Evolutionary conservation across 495 filamentous ascomycete species (phyloP).

Genomic region (Haplographium delicatum): DNA sequence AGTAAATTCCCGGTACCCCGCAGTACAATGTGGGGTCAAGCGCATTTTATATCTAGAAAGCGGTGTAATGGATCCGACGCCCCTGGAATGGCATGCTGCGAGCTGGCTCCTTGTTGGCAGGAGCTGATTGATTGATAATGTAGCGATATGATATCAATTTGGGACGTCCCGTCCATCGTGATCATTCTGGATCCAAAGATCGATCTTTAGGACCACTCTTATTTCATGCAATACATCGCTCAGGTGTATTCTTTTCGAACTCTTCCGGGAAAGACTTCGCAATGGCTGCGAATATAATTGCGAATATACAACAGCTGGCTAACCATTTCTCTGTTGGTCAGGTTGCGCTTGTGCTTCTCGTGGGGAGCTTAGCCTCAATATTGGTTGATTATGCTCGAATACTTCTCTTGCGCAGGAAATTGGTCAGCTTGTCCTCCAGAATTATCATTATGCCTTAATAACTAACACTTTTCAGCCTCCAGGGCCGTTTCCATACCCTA

Average conservation of each 20-base stretch:
- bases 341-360: not conserved
- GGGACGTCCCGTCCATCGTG: too few species aligned
- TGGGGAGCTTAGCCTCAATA: not conserved
- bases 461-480: conserved; percentile 41
- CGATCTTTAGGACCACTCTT: too few species aligned
- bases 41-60: not conserved
- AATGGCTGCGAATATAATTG: not conserved
- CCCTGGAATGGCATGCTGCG: too few species aligned
- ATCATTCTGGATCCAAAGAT: not conserved
- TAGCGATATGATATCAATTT: too few species aligned
- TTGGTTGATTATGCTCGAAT: conserved; percentile 1
- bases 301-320: not conserved
- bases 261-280: too few species aligned
- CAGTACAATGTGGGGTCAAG: not conserved
- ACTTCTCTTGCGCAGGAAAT: not conserved
- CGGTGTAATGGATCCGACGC: conserved; percentile 4
- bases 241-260: too few species aligned
- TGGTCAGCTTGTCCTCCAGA: not conserved
- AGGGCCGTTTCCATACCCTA: conserved; percentile 45
- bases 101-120: too few species aligned
- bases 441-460: not conserved
- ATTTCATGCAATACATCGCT: too few species aligned
- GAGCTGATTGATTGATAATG: too few species aligned
- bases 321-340: not conserved
- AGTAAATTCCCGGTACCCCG: conserved; percentile 5